These are phyloP conservation scores for Raphidocelis subcapitata DNA, from an alignment of 139 green algal genomes.

Conservation along the genomic window DNA sequence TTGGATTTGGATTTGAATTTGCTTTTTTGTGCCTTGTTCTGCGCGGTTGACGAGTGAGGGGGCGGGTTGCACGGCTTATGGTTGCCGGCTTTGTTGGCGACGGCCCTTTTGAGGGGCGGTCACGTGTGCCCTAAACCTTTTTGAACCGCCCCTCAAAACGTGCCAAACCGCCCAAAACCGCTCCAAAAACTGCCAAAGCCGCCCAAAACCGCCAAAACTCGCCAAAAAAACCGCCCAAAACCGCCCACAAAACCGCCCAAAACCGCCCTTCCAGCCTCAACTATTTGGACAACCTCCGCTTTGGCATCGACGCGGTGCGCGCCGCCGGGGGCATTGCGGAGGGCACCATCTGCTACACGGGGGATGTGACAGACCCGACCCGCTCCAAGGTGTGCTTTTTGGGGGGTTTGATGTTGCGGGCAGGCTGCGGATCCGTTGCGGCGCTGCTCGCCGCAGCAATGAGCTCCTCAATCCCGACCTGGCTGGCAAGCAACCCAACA, in stretches of 20 bases:
- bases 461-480: not conserved
- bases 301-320: constrained; percentile 86
- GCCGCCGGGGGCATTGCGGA: constrained; percentile 73
- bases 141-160: not conserved
- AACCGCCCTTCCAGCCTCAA: constrained; percentile 88
- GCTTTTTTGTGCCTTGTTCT: too few relatives aligned
- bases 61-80: not conserved
- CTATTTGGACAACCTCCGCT: constrained; percentile 87
- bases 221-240: too few relatives aligned
- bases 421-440: not conserved
- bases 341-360: constrained; percentile 94
- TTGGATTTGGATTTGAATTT: not conserved
- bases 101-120: not conserved
- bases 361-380: constrained; percentile 71
- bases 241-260: too few relatives aligned
- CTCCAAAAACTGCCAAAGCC: too few relatives aligned
- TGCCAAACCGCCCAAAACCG: too few relatives aligned
- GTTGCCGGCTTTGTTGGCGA: constrained; percentile 6
- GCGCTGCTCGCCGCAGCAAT: not conserved
- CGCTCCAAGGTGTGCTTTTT: constrained; percentile 51
- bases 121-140: not conserved
- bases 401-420: not conserved
- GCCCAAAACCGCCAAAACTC: too few relatives aligned
- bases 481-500: too few relatives aligned
- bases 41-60: not conserved